phyloP scores from a whole-genome alignment of 768 basidiomycete genomes.

The Kondoa malvinella region DNA sequence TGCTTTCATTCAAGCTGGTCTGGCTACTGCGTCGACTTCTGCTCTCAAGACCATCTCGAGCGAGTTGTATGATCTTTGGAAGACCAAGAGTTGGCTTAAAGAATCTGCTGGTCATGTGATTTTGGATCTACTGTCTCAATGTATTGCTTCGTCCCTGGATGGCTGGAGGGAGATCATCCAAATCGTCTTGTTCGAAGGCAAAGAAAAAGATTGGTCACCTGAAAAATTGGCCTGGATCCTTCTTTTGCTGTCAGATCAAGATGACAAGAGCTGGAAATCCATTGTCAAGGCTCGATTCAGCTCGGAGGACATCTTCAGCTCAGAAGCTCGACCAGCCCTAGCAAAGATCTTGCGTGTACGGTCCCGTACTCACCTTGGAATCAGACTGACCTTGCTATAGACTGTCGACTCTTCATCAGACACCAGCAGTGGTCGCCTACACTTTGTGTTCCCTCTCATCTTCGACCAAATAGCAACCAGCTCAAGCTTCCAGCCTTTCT shows the following conservation, averaged over 20 bases:
- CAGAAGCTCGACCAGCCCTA: constrained; percentile 50
- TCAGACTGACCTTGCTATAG: background rate
- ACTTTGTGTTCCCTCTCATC: background rate
- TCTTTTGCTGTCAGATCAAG: constrained; percentile 42
- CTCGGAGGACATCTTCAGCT: constrained; percentile 53
- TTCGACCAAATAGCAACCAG: constrained; percentile 3
- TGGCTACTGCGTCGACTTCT: constrained; percentile 41
- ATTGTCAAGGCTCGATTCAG: constrained; percentile 46
- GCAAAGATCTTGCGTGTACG: constrained; percentile 66
- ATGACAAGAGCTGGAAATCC: constrained; percentile 47
- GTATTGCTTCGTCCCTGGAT: constrained; percentile 6
- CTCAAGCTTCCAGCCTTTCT: constrained; percentile 1
- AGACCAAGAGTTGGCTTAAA: constrained; percentile 72
- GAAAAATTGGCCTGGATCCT: constrained; percentile 73
- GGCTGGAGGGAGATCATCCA: constrained; percentile 15
- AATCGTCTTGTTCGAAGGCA: constrained; percentile 7
- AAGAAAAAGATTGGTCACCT: constrained; percentile 48
- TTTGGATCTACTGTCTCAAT: constrained; percentile 20
- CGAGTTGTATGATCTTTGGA: constrained; percentile 51
- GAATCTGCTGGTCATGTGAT: constrained; percentile 79
- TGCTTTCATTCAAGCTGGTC: constrained; percentile 65
- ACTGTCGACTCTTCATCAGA: no score
- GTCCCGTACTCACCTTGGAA: constrained; percentile 13
- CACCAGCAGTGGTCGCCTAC: background rate
- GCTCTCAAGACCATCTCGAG: constrained; percentile 45